phyloP scores from a whole-genome alignment of 2,329 filamentous ascomycete genomes.

The Botrytis fragariae region DNA sequence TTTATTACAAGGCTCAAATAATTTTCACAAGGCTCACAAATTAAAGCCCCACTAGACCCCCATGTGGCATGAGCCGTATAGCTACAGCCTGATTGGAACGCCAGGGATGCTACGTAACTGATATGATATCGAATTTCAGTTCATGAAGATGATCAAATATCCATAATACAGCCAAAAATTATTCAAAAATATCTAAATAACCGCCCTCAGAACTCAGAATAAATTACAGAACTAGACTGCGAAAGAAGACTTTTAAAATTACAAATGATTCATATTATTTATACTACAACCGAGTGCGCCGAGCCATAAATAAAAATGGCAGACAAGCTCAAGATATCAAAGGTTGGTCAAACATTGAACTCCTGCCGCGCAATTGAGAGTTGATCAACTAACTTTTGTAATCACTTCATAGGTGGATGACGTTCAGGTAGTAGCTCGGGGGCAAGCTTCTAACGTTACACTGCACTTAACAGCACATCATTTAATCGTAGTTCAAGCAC shows the following conservation, averaged over 20 bases:
- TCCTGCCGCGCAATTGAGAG: slow-evolving; percentile 2
- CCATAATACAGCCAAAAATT: neutral
- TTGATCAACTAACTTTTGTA: neutral
- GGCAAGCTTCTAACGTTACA: slow-evolving; percentile 55
- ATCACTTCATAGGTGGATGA: slow-evolving; percentile 51
- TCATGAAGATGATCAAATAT: neutral
- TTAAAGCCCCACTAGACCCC: neutral
- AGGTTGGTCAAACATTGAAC: slow-evolving; percentile 37
- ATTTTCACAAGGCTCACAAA: neutral
- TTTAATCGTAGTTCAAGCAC: slow-evolving; percentile 45
- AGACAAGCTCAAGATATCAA: slow-evolving; percentile 48
- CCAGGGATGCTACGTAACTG: slow-evolving; percentile 8
- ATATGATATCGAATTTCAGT: slow-evolving; percentile 2
- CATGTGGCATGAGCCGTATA: neutral
- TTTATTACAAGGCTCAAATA: neutral
- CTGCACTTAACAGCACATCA: slow-evolving; percentile 64
- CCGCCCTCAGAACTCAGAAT: neutral
- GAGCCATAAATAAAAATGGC: slow-evolving; percentile 30
- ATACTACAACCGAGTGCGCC: slow-evolving; percentile 19
- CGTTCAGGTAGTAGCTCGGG: slow-evolving; percentile 58
- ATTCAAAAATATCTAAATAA: neutral
- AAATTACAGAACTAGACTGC: neutral
- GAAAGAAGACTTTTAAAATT: neutral
- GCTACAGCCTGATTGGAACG: neutral
- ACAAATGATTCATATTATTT: slow-evolving; percentile 17